Evolutionary conservation across 441 rosid species (phyloP).

Genomic region (Mallotus japonicus): DNA sequence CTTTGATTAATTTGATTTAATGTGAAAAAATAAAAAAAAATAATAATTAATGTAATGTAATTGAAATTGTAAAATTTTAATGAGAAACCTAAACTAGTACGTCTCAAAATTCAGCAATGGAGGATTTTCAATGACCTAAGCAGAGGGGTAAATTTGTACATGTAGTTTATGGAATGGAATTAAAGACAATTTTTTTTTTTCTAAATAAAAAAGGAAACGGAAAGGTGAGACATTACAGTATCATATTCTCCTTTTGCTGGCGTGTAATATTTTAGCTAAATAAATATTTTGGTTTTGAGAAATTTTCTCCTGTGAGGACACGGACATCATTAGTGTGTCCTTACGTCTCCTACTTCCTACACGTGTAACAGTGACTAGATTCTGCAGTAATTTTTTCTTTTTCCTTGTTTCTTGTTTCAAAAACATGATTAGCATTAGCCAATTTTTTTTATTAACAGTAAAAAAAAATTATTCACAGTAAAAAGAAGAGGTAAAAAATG

Average conservation of each 20-base stretch:
- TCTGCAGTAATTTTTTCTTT: no score
- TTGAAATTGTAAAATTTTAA: no score
- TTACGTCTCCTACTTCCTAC: not conserved
- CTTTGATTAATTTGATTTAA: no score
- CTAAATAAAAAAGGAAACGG: not conserved
- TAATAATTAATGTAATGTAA: no score
- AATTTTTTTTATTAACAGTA: no score
- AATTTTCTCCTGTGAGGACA: not conserved
- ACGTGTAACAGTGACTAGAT: not conserved
- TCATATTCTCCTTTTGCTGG: conserved; percentile 29
- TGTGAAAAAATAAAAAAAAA: no score
- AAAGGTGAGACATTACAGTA: conserved; percentile 15
- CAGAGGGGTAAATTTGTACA: not conserved
- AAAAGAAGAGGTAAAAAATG: not conserved
- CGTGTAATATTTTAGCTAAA: conserved; percentile 22
- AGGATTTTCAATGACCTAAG: not conserved
- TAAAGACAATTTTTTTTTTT: conserved; percentile 5
- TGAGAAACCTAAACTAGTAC: no score
- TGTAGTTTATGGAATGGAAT: not conserved
- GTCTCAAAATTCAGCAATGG: no score
- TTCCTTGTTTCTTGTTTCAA: no score
- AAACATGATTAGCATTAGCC: no score
- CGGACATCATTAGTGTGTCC: conserved; percentile 1
- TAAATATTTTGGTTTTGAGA: conserved; percentile 8
- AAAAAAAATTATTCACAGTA: not conserved